A percentile compares a stretch with the other conserved stretches of the same genome.
phyloP scores from a whole-genome alignment of 441 rosid species.

The Caryocar brasiliense region DNA sequence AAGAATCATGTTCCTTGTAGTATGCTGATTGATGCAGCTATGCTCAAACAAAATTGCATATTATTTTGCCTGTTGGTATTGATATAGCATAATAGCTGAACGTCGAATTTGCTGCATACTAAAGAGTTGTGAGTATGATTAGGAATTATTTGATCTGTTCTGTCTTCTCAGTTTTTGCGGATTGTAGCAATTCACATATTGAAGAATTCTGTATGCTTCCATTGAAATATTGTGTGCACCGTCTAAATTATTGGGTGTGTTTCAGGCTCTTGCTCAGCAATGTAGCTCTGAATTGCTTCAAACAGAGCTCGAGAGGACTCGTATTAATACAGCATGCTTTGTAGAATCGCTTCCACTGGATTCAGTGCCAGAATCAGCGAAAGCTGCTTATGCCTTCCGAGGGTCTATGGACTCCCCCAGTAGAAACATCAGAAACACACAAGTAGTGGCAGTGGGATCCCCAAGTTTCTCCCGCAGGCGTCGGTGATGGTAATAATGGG shows the following conservation, averaged over 20 bases:
- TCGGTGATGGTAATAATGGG: slow-evolving; percentile 26
- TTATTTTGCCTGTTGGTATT: too few species aligned
- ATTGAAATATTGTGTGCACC: too few species aligned
- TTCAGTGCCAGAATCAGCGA: slow-evolving; percentile 54
- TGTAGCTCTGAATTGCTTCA: slow-evolving; percentile 69
- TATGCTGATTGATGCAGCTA: not conserved
- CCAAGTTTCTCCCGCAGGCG: slow-evolving; percentile 49
- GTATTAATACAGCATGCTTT: slow-evolving; percentile 83
- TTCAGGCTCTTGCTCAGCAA: slow-evolving; percentile 84
- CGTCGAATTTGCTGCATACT: too few species aligned
- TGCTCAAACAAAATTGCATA: too few species aligned
- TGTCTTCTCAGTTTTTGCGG: too few species aligned
- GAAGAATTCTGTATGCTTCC: too few species aligned
- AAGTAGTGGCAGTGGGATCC: slow-evolving; percentile 47
- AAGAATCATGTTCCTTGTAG: slow-evolving; percentile 20
- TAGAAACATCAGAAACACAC: slow-evolving; percentile 52
- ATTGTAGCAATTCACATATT: too few species aligned
- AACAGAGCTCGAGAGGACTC: slow-evolving; percentile 81
- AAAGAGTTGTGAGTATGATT: too few species aligned
- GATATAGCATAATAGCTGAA: too few species aligned
- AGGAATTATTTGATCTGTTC: too few species aligned
- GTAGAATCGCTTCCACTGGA: slow-evolving; percentile 60
- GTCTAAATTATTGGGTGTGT: not conserved
- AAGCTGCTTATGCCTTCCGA: slow-evolving; percentile 47
- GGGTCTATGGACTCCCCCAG: slow-evolving; percentile 67